Percentiles rank a stretch among this genome's conserved stretches.
Evolutionary conservation across 345 rosid genomes (phyloP).

Genomic region (Eucalyptus paniculata): DNA sequence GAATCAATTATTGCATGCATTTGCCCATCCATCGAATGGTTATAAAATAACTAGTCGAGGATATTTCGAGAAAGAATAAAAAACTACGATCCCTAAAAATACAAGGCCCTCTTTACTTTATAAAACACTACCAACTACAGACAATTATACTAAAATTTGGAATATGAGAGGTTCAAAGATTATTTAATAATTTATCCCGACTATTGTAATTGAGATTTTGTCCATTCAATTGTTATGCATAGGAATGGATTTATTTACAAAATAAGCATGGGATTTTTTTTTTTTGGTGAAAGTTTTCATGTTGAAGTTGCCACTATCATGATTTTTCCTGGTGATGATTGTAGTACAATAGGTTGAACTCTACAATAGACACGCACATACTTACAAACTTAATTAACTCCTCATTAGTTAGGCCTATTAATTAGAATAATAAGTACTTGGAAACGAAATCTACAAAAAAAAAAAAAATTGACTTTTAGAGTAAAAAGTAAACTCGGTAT

Average conservation of each 20-base stretch:
- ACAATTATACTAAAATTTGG: background rate
- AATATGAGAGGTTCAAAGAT: background rate
- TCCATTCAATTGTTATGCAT: background rate
- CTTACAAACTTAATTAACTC: too few relatives aligned
- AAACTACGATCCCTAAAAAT: background rate
- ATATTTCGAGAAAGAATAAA: background rate
- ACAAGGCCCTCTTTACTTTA: background rate
- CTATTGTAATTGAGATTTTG: background rate
- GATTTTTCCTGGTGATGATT: background rate
- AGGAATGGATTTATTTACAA: background rate
- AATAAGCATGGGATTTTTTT: background rate
- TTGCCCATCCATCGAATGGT: background rate
- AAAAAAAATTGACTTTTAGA: background rate
- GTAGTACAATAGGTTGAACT: background rate
- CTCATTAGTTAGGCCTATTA: too few relatives aligned
- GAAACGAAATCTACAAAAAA: background rate
- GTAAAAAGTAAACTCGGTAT: background rate
- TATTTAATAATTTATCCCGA: background rate
- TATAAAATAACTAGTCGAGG: fast-evolving
- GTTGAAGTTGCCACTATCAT: background rate
- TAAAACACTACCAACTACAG: too few relatives aligned
- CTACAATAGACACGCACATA: background rate
- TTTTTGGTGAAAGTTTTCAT: background rate
- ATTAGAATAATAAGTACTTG: background rate
- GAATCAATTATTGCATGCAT: background rate